Percentiles rank a stretch among this genome's conserved stretches.
Conservation (phyloP, 305 asterid species). For the Fraxinus paxiana region DNA sequence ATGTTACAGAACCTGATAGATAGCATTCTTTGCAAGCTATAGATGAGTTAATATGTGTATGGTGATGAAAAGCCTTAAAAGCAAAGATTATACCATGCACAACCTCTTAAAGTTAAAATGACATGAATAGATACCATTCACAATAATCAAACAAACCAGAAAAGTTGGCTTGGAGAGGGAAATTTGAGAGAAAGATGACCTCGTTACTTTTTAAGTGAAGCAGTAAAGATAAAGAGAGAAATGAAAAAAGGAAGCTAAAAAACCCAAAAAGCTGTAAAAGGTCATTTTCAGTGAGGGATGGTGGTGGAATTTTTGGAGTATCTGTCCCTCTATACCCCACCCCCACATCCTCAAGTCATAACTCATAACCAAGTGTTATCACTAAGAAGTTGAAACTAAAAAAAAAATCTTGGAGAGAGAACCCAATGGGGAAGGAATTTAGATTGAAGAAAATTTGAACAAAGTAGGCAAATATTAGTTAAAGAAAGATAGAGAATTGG, state of each 20-base stretch:
- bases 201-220: slow-evolving; percentile 37
- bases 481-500: slow-evolving; percentile 9
- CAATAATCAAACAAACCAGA: slow-evolving; percentile 26
- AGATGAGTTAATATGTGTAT: too few relatives aligned
- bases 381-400: neutral
- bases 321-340: slow-evolving; percentile 19
- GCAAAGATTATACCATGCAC: neutral
- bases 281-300: slow-evolving; percentile 44
- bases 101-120: slow-evolving; percentile 16
- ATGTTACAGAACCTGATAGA: too few relatives aligned
- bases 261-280: slow-evolving; percentile 32
- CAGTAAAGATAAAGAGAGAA: slow-evolving; percentile 28
- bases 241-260: neutral
- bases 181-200: slow-evolving; percentile 24
- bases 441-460: slow-evolving; percentile 12
- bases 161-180: slow-evolving; percentile 33
- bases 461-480: neutral
- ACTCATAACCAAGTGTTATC: slow-evolving; percentile 13
- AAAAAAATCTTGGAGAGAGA: slow-evolving; percentile 20
- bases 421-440: slow-evolving; percentile 30
- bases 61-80: too few relatives aligned
- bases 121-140: slow-evolving; percentile 27
- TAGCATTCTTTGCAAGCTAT: too few relatives aligned
- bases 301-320: slow-evolving; percentile 47
- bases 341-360: neutral